Evolutionary conservation across 495 filamentous ascomycete species (phyloP), one percentile per base, ranked within the genome.

Genomic region (Arthonia radiata): DNA sequence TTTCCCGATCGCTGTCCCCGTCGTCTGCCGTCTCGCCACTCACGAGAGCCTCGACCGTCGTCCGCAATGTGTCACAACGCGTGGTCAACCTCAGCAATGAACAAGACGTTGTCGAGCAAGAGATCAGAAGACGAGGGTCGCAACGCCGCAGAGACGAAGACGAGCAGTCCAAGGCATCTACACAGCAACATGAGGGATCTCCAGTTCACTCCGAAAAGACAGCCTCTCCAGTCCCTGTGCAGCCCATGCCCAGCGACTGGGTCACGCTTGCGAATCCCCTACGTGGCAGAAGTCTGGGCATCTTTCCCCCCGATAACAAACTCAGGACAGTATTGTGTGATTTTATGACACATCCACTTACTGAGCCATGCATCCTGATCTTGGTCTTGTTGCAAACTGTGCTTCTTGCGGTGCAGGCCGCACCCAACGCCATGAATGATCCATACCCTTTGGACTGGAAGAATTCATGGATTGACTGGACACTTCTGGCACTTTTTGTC

Each of bases 51-150:
- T 75, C 81, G 17, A 89, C 82, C 3, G 86, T 94, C 40, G 71
- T 99, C 48, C 74, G 81, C 37, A 81, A 81, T 37, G 89, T 94
- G 67, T 93, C 89, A 12, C 80, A 92, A 49, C 80, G 86, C 47
- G 80, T 99, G 31, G 86, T 94, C 40, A 93, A 92, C 43, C 56
- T 99, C 31, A 90, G 83, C 52, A 90, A 86, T 40, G 81, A 93
- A 37, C 63, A 70, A 5, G 67, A 73, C 35, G 52, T 77, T 18
- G 59, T 86, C 12, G 77, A 83, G 35, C 70, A 79, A 34, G 62
- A 60, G n/a, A 59, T 72, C 15, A 54, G 64, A 28, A 58, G 73
- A 32, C 65, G 79, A 31, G 67, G 73, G 27, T 62, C 58, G 25
- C 22, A 13, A 26, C 19, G 9, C 29, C 27, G 3, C 18, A 13